Evolutionary conservation across 257 asterid genomes (phyloP).

Genomic region (Solanum neorickii): DNA sequence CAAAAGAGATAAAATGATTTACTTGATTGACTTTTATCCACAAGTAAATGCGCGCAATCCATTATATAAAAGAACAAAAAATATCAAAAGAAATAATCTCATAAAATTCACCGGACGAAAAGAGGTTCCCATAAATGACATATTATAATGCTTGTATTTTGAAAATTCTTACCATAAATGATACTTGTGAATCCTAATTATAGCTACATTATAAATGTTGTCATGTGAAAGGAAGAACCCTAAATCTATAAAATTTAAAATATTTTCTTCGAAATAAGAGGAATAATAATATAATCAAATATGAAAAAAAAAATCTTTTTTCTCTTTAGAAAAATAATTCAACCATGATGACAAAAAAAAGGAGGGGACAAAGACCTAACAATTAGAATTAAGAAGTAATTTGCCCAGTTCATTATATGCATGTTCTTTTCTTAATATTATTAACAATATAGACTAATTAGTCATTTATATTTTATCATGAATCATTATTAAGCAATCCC

Average conservation of each 20-base stretch:
- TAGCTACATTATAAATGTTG: background rate
- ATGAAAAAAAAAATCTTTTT: too few relatives aligned
- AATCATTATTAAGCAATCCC: background rate
- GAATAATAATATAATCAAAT: too few relatives aligned
- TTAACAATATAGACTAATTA: background rate
- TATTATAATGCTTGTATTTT: background rate
- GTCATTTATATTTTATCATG: background rate
- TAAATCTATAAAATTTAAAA: too few relatives aligned
- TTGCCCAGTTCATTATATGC: background rate
- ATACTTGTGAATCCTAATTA: background rate
- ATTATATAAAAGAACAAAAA: background rate
- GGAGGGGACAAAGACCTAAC: too few relatives aligned
- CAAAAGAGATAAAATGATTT: background rate
- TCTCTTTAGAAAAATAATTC: too few relatives aligned
- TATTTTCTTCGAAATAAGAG: background rate
- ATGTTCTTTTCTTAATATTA: too few relatives aligned
- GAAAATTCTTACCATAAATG: background rate
- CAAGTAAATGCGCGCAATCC: background rate
- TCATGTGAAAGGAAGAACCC: background rate
- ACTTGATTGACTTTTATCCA: background rate
- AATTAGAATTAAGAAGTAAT: too few relatives aligned
- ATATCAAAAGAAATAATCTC: too few relatives aligned
- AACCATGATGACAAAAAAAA: too few relatives aligned
- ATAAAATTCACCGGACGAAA: too few relatives aligned
- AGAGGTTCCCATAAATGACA: background rate